phyloP scores from a whole-genome alignment of 2,329 filamentous ascomycete species.

The Fusarium musae region DNA sequence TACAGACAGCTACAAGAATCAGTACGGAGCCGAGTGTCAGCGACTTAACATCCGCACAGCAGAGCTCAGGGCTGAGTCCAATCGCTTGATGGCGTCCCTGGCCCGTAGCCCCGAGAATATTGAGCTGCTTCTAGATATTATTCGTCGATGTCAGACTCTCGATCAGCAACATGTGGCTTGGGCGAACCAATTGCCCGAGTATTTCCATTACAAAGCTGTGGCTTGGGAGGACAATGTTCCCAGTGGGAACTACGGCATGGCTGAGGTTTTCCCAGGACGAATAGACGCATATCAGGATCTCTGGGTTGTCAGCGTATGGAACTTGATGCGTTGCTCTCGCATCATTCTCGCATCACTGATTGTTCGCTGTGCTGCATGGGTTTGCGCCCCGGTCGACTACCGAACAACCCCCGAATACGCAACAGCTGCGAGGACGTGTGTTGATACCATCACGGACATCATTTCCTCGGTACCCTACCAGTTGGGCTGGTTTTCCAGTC shows the following conservation, averaged over 20 bases:
- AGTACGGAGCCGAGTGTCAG: constrained; percentile 60
- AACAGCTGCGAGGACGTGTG: constrained; percentile 61
- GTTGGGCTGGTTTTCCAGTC: constrained; percentile 66
- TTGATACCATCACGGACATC: constrained; percentile 67
- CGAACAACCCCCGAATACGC: constrained; percentile 71
- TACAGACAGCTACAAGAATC: constrained; percentile 61
- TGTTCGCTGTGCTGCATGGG: constrained; percentile 70
- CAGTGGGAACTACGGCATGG: constrained; percentile 61
- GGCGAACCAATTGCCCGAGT: constrained; percentile 61
- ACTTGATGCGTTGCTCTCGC: constrained; percentile 63
- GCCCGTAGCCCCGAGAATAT: constrained; percentile 61
- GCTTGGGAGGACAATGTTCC: constrained; percentile 67
- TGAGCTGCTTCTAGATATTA: constrained; percentile 62
- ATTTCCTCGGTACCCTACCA: constrained; percentile 71
- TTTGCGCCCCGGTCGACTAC: constrained; percentile 69
- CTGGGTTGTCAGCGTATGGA: constrained; percentile 68
- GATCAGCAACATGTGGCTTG: constrained; percentile 65
- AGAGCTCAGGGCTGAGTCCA: constrained; percentile 66
- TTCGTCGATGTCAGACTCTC: constrained; percentile 61
- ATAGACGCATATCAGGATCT: constrained; percentile 70
- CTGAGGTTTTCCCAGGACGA: constrained; percentile 69
- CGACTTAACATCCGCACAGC: constrained; percentile 64
- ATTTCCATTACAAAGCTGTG: constrained; percentile 63
- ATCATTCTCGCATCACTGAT: constrained; percentile 66
- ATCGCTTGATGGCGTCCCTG: constrained; percentile 59